Conservation (phyloP, 768 basidiomycete species). For the Boletus pseudopeckii region DNA sequence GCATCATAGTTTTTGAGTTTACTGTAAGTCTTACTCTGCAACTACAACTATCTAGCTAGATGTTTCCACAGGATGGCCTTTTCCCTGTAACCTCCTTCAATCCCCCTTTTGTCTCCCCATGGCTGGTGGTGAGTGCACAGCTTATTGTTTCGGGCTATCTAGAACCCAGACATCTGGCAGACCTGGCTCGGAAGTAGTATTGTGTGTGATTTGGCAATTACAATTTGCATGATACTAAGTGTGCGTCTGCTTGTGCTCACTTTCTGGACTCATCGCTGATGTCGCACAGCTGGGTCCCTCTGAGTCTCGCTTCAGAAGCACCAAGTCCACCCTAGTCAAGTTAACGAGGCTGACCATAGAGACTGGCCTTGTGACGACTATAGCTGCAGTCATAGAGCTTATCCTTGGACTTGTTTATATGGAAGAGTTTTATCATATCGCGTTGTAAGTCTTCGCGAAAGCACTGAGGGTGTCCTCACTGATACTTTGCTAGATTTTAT, state of each 20-base stretch:
- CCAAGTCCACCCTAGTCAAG: background rate
- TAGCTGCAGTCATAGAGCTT: conserved; percentile 8
- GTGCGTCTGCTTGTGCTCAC: background rate
- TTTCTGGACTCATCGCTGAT: background rate
- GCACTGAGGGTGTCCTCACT: background rate
- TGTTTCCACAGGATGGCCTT: background rate
- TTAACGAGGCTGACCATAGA: conserved; percentile 14
- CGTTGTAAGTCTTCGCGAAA: conserved; percentile 1
- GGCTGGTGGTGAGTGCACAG: background rate
- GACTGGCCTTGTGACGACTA: conserved; percentile 14
- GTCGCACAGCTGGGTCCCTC: conserved; percentile 4
- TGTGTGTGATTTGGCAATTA: conserved; percentile 10
- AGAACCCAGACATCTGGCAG: background rate
- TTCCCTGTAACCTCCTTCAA: background rate
- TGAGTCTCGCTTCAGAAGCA: background rate
- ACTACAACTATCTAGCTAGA: background rate
- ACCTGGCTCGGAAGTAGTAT: conserved; percentile 14
- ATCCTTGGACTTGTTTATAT: conserved; percentile 1
- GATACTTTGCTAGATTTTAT: background rate
- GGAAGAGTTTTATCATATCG: background rate
- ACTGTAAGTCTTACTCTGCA: background rate
- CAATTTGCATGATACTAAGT: conserved; percentile 7
- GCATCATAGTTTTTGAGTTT: background rate
- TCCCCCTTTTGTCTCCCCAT: background rate
- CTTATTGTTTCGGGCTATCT: background rate